These are phyloP conservation scores for Tetradesmus obliquus DNA, from an alignment of 139 green algal genomes.

Conservation along the genomic window DNA sequence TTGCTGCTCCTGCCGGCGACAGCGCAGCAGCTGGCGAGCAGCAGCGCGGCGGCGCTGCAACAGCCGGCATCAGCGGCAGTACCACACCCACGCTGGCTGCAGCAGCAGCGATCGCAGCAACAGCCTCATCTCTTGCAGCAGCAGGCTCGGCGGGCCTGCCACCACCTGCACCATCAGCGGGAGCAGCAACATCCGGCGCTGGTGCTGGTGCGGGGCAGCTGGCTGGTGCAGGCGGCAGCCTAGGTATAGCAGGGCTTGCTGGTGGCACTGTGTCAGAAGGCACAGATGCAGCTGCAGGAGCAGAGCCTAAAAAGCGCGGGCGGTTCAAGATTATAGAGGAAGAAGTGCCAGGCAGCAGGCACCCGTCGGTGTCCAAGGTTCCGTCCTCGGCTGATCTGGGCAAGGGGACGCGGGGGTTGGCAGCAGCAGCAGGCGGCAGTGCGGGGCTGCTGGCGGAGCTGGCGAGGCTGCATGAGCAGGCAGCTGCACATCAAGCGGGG, in stretches of 20 bases:
- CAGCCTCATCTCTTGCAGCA: not conserved
- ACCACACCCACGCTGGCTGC: not conserved
- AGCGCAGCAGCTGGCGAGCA: constrained; percentile 2
- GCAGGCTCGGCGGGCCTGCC: not conserved
- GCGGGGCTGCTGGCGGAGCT: constrained; percentile 63
- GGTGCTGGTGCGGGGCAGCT: not conserved
- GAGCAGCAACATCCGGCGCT: not conserved
- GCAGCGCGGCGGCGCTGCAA: constrained; percentile 1
- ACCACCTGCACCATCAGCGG: not conserved
- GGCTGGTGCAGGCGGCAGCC: not conserved
- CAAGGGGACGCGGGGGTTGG: constrained; percentile 31
- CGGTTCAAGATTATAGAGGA: constrained; percentile 89
- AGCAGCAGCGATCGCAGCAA: not conserved
- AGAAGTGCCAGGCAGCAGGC: constrained; percentile 30
- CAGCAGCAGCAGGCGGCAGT: not conserved
- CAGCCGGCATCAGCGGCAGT: not conserved
- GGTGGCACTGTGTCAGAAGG: not conserved
- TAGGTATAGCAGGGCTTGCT: not conserved
- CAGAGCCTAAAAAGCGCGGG: constrained; percentile 73
- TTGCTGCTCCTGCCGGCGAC: not conserved
- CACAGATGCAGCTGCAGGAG: not conserved
- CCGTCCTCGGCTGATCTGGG: constrained; percentile 47
- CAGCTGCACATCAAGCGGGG: constrained; percentile 24
- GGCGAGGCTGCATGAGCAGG: constrained; percentile 75
- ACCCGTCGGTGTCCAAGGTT: constrained; percentile 44